These are phyloP conservation scores for Exophiala sp. DNA, from an alignment of 2,329 filamentous ascomycete genomes.

Conservation along the genomic window DNA sequence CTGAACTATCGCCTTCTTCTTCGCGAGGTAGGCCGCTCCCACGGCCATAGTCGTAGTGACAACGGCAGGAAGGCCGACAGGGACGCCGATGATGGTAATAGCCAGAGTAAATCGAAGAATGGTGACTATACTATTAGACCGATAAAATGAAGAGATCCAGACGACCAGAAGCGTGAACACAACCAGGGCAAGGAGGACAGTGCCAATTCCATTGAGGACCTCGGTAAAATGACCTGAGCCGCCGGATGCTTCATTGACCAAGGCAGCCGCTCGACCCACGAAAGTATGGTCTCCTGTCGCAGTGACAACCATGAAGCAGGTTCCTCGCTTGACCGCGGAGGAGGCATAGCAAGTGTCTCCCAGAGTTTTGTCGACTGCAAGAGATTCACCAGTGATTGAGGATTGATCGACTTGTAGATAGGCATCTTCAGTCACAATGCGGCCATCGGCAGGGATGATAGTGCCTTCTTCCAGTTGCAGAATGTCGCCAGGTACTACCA, in stretches of 20 bases:
- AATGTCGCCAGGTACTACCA: conserved; percentile 85
- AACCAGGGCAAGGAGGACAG: conserved; percentile 71
- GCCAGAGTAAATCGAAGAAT: conserved; percentile 82
- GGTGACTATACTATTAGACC: conserved; percentile 69
- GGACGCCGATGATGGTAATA: conserved; percentile 86
- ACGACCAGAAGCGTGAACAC: conserved; percentile 73
- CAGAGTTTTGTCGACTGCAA: conserved; percentile 82
- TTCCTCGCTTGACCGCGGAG: conserved; percentile 83
- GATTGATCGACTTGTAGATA: conserved; percentile 90
- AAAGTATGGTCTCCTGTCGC: conserved; percentile 85
- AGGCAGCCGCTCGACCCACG: conserved; percentile 79
- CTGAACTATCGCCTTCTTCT: conserved; percentile 89
- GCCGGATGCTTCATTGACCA: conserved; percentile 69
- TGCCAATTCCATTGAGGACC: conserved; percentile 81
- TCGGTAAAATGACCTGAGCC: conserved; percentile 84
- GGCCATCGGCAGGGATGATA: conserved; percentile 83
- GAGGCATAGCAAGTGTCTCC: conserved; percentile 77
- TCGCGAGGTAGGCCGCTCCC: conserved; percentile 82
- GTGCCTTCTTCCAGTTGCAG: conserved; percentile 85
- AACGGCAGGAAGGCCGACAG: conserved; percentile 86
- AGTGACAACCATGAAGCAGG: conserved; percentile 75
- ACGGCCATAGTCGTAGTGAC: conserved; percentile 94
- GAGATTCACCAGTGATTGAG: conserved; percentile 83
- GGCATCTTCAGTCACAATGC: conserved; percentile 73
- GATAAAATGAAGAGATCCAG: conserved; percentile 84